Percentiles rank a stretch among this genome's conserved stretches.
These are phyloP conservation scores for Emydomyces testavorans DNA, from an alignment of 2,329 filamentous ascomycete genomes.

Conservation along the genomic window DNA sequence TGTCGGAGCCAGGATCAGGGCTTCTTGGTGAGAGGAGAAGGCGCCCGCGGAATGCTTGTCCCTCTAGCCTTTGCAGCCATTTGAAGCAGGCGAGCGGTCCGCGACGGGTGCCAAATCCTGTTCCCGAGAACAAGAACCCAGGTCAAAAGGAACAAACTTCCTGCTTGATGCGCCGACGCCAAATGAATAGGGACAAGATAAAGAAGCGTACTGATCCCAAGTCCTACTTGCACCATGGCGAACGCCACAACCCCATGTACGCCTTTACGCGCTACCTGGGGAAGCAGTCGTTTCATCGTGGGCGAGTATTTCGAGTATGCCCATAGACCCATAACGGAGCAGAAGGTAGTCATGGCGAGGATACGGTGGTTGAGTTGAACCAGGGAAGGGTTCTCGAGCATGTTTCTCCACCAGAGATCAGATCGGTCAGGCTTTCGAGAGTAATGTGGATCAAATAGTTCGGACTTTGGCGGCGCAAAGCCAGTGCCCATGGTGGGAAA, in stretches of 20 bases:
- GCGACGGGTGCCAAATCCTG: slow-evolving; percentile 60
- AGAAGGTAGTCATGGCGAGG: slow-evolving; percentile 80
- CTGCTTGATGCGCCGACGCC: slow-evolving; percentile 86
- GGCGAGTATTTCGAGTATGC: slow-evolving; percentile 63
- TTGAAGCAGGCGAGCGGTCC: slow-evolving; percentile 49
- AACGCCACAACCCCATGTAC: slow-evolving; percentile 73
- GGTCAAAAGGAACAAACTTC: slow-evolving; percentile 71
- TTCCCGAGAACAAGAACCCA: slow-evolving; percentile 70
- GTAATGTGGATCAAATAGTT: slow-evolving; percentile 81
- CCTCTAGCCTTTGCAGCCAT: slow-evolving; percentile 31
- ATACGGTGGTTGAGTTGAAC: slow-evolving; percentile 95
- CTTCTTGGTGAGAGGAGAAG: slow-evolving; percentile 4
- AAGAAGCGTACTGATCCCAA: slow-evolving; percentile 83
- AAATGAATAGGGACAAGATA: slow-evolving; percentile 86
- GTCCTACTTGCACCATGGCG: slow-evolving; percentile 64
- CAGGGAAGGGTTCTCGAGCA: slow-evolving; percentile 89
- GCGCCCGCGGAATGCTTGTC: background rate
- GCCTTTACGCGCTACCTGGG: slow-evolving; percentile 52
- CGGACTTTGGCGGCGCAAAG: slow-evolving; percentile 64
- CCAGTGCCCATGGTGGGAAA: slow-evolving; percentile 91
- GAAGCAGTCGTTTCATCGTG: slow-evolving; percentile 48
- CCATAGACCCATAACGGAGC: slow-evolving; percentile 64
- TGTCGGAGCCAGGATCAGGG: background rate
- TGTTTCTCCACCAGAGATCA: slow-evolving; percentile 93
- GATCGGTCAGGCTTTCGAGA: slow-evolving; percentile 62